Evolutionary conservation across 805 yeast species (phyloP), one percentile per base, ranked within the genome.

Genomic region (Candida ovalis): DNA sequence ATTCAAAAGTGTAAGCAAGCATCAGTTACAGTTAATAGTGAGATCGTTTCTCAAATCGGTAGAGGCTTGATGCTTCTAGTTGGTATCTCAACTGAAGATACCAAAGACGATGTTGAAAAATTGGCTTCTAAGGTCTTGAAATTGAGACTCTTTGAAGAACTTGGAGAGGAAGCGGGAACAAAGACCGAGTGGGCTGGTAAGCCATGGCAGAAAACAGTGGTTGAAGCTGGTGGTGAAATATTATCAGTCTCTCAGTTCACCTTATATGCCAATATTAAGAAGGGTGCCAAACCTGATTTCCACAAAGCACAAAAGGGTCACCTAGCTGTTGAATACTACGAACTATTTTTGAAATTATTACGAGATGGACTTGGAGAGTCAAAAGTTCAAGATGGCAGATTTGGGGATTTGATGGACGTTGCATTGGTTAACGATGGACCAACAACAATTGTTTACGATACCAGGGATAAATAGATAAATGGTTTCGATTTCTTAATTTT

Each of bases 331-430:
- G 73, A 62, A 36, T 63, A 80, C 44, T 84, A 82, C 50, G 74
- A 81, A 9, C 60, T 64, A 42, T 84, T 88, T 50, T 64, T 87
- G 47, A 43, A 47, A 2, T 61, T 70, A 21, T 66, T 88, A 49
- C 66, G 72, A 50, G 59, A 56, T 1, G 78, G 77, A n/a, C 51
- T 88, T 48, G 87, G 87, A 0, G 76, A 72, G 1, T 81, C 74
- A 0, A 80, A 78, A 42, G 96, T 90, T 3, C 76, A 84, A 53
- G 97, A 91, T 58, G 99, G 99, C 2, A 73, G 80, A 47, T 94
- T 94, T 63, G 99, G 98, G 0, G 98, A 92, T 10, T 88, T 92
- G 96, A 94, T 94, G 99, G 96, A 88, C 53, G 97, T 95, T 15
- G 77, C 77, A 1, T 67, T 92, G 51, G 81, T 84, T 13, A 94